Base-by-base conservation (phyloP, 192 early-diverging fungal species). In the Funneliformis geosporum region DNA sequence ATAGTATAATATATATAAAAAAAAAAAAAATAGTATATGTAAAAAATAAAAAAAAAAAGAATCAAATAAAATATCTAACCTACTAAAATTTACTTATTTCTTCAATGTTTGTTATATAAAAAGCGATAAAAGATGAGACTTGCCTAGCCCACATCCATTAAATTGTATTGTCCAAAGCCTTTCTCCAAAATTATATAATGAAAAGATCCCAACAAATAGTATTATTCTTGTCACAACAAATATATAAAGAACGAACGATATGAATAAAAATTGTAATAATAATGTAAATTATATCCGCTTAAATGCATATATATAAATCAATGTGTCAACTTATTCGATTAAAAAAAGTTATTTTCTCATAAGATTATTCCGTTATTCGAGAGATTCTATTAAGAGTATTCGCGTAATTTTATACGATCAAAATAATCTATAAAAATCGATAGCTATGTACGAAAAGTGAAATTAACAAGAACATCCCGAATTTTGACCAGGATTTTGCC, bases 281-380 rank as follows among this genome's bases (percentile, higher is more conserved):
- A 55, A 55, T 55, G 50, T 55, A 55, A 55, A 55, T 55, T 55
- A 55, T 55, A 55, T 55, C 50, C 50, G 50, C 50, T 55, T 55
- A 55, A n/a, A 55, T 21, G 50, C 50, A 55, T 55, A 55, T 55
- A 55, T 55, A 55, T 18, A 10, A 55, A 21, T 1, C 16, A 55
- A 55, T 50, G 47, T 16, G 4, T 16, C 47, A 55, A 55, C 33
- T 33, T 33, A 2, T 33, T 33, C 33, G 1, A 33, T 33, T 33
- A 33, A 33, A 33, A 33, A 33, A 33, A 33, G 33, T 33, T 33
- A 33, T 33, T 33, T 2, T 33, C 2, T 2, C 0, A 2, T 2
- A 33, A 33, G 33, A 33, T 33, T 33, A 33, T 33, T 33, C n/a
- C 33, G 33, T 33, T 33, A 33, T 33, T 0, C 33, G 33, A 33